Evolutionary conservation across 2,329 filamentous ascomycete species (phyloP).

Genomic region (Fusarium chlamydosporum): DNA sequence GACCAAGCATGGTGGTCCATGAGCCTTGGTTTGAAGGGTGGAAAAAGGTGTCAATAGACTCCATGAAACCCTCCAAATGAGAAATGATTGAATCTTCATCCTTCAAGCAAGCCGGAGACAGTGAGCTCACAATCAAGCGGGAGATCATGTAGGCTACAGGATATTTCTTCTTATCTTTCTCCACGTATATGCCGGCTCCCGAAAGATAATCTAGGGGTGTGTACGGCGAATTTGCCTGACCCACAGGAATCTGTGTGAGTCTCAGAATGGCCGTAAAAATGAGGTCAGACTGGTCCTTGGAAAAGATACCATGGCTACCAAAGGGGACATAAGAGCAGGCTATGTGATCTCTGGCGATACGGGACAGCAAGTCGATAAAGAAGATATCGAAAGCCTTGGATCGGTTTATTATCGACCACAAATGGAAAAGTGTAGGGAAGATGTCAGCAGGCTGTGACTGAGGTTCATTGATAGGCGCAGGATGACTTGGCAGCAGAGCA

Average conservation of each 20-base stretch:
- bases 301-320: conserved; percentile 90
- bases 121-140: conserved; percentile 90
- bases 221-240: conserved; percentile 94
- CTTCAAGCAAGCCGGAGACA: conserved; percentile 86
- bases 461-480: conserved; percentile 77
- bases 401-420: conserved; percentile 93
- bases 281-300: conserved; percentile 88
- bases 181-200: conserved; percentile 86
- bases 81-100: conserved; percentile 84
- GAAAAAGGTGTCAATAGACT: conserved; percentile 98
- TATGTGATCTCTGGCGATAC: conserved; percentile 87
- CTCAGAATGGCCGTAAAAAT: conserved; percentile 94
- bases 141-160: conserved; percentile 93
- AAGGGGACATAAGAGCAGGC: conserved; percentile 82
- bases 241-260: conserved; percentile 94
- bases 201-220: conserved; percentile 85
- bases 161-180: conserved; percentile 94
- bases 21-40: conserved; percentile 94
- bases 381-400: conserved; percentile 89
- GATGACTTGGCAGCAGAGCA: conserved; percentile 86
- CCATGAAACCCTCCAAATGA: conserved; percentile 89
- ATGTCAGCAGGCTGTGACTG: conserved; percentile 91
- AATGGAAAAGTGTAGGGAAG: conserved; percentile 93
- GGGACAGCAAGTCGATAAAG: conserved; percentile 90
- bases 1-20: conserved; percentile 92